A percentile compares a stretch with the other conserved stretches of the same genome.
phyloP scores from a whole-genome alignment of 148 eudicot genomes.

The Selenicereus undatus region DNA sequence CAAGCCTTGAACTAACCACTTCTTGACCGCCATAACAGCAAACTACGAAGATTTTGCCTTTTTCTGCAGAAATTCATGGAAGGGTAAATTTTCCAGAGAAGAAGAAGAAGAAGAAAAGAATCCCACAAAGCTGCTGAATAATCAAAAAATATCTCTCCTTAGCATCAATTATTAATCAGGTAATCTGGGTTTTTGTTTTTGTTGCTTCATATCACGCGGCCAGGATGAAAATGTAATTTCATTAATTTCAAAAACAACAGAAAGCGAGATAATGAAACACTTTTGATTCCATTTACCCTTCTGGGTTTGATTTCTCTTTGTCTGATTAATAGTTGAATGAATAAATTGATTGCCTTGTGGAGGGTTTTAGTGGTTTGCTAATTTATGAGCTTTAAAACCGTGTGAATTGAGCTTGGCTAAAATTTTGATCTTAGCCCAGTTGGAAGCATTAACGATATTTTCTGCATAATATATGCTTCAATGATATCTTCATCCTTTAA shows the following conservation, averaged over 20 bases:
- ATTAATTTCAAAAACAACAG: not conserved
- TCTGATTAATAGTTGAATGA: not conserved
- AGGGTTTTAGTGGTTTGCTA: not conserved
- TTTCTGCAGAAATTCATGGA: not conserved
- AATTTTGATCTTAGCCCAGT: not conserved
- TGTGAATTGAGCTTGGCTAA: not conserved
- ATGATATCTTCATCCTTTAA: not conserved
- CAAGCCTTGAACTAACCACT: conserved; percentile 21
- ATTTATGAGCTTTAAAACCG: not conserved
- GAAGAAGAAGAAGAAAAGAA: not conserved
- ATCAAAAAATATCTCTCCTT: not conserved
- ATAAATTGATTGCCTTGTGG: not conserved
- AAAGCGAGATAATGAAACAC: too few relatives aligned
- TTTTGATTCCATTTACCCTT: not conserved
- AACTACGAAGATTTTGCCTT: not conserved
- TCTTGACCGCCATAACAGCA: conserved; percentile 12
- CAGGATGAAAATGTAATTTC: not conserved
- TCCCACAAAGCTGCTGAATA: not conserved
- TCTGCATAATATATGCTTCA: not conserved
- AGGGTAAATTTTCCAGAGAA: not conserved
- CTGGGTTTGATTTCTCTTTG: conserved; percentile 8
- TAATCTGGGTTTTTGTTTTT: not conserved
- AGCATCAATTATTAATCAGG: not conserved
- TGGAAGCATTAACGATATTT: not conserved
- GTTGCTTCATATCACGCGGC: not conserved